Conservation (phyloP, 768 basidiomycete genomes). For the Termitomyces sp. region DNA sequence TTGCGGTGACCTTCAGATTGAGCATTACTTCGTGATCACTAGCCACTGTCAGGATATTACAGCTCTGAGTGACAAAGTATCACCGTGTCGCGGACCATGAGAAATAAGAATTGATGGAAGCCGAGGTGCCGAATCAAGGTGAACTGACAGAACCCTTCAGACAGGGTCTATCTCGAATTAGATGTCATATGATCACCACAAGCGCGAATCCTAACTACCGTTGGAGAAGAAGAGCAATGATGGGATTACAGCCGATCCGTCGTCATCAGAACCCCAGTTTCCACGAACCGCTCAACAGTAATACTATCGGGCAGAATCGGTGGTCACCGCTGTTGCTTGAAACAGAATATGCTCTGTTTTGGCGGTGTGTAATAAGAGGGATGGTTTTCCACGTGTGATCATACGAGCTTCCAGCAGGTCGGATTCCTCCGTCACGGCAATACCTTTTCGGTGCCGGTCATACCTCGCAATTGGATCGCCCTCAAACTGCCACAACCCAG, state of each 20-base stretch:
- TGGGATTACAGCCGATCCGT: slow-evolving; percentile 13
- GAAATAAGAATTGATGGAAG: slow-evolving; percentile 3
- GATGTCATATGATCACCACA: slow-evolving; percentile 7
- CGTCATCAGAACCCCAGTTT: slow-evolving; percentile 17
- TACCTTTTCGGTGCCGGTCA: slow-evolving; percentile 17
- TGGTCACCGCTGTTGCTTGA: slow-evolving; percentile 11
- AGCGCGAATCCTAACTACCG: slow-evolving; percentile 11
- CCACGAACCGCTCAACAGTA: slow-evolving; percentile 11
- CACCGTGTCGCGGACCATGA: slow-evolving; percentile 7
- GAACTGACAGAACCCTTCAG: slow-evolving; percentile 10
- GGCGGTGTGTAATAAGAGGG: slow-evolving; percentile 8
- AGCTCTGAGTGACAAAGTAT: slow-evolving; percentile 2
- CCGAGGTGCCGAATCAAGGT: slow-evolving; percentile 8
- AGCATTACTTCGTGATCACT: not conserved
- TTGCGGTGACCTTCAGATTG: slow-evolving; percentile 3
- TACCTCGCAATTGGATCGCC: slow-evolving; percentile 12
- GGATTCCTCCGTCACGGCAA: slow-evolving; percentile 12
- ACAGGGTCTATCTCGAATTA: not conserved
- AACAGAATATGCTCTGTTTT: slow-evolving; percentile 14
- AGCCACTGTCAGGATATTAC: slow-evolving; percentile 8
- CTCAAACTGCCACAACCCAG: slow-evolving; percentile 5
- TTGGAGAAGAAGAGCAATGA: slow-evolving; percentile 7
- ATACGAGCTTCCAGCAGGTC: slow-evolving; percentile 8
- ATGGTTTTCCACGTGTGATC: slow-evolving; percentile 16
- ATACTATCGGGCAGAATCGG: slow-evolving; percentile 16